phyloP scores from a whole-genome alignment of 192 early-diverging fungal species.

The Entomortierella chlamydospora region DNA sequence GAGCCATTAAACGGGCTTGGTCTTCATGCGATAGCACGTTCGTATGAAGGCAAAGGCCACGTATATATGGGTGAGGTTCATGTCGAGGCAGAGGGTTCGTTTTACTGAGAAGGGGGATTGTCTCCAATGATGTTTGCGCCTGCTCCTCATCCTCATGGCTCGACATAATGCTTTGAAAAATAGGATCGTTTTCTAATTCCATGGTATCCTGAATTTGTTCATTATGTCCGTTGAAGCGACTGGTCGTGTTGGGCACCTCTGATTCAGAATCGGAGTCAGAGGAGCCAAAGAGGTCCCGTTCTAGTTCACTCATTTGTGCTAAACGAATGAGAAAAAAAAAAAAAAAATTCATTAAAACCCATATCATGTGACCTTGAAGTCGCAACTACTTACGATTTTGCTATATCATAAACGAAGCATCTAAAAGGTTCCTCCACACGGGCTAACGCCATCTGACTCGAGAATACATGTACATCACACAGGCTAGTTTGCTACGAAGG shows the following conservation, averaged over 20 bases:
- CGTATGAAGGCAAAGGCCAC: constrained; percentile 24
- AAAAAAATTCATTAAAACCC: background rate
- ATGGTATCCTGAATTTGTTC: background rate
- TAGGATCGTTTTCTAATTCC: constrained; percentile 14
- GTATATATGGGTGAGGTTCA: constrained; percentile 16
- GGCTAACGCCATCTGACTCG: no score
- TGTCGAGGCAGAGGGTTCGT: constrained; percentile 5
- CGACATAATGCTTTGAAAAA: constrained; percentile 47
- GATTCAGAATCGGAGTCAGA: constrained; percentile 25
- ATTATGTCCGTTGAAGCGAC: background rate
- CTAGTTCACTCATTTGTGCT: constrained; percentile 16
- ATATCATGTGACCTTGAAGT: no score
- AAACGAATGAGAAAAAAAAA: background rate
- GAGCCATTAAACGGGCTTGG: constrained; percentile 27
- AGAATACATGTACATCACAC: no score
- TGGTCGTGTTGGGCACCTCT: background rate
- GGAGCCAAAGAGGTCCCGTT: constrained; percentile 40
- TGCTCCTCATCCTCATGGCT: constrained; percentile 1
- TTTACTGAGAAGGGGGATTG: background rate
- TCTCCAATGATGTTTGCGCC: background rate
- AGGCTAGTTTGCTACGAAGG: no score
- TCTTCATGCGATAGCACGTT: constrained; percentile 34
- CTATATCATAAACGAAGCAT: no score
- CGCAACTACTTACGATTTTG: no score
- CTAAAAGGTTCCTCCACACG: no score